Evolutionary conservation across 441 rosid species (phyloP).

Genomic region (Theobroma grandiflorum): DNA sequence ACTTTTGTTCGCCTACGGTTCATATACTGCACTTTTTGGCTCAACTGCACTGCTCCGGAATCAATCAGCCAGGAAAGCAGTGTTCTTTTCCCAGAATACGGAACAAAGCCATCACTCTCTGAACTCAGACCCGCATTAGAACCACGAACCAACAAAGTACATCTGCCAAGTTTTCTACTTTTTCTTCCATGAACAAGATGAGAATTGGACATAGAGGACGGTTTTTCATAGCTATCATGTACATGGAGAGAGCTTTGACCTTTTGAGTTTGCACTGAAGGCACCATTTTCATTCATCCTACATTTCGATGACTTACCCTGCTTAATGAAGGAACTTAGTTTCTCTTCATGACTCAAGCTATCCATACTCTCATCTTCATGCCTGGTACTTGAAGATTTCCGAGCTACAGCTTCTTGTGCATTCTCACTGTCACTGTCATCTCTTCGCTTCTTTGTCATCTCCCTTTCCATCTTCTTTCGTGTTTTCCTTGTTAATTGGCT

Average conservation of each 20-base stretch:
- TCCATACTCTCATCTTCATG: slow-evolving; percentile 67
- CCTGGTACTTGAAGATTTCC: slow-evolving; percentile 49
- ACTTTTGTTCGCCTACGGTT: slow-evolving; percentile 71
- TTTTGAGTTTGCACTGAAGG: slow-evolving; percentile 43
- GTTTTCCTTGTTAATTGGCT: slow-evolving; percentile 90
- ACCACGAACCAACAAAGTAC: slow-evolving; percentile 84
- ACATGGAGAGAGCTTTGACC: slow-evolving; percentile 46
- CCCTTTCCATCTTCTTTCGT: slow-evolving; percentile 74
- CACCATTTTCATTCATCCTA: slow-evolving; percentile 45
- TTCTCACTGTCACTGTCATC: slow-evolving; percentile 55
- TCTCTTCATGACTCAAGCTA: slow-evolving; percentile 74
- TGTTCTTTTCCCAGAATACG: slow-evolving; percentile 84
- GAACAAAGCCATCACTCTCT: slow-evolving; percentile 79
- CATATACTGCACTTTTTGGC: slow-evolving; percentile 95
- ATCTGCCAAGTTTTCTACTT: slow-evolving; percentile 83
- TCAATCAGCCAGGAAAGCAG: slow-evolving; percentile 94
- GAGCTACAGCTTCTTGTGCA: slow-evolving; percentile 48
- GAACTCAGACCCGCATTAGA: slow-evolving; percentile 65
- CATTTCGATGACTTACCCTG: slow-evolving; percentile 60
- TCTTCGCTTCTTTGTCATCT: slow-evolving; percentile 74
- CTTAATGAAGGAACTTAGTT: slow-evolving; percentile 70
- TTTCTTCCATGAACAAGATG: slow-evolving; percentile 68
- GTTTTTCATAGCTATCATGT: slow-evolving; percentile 46
- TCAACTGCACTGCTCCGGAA: slow-evolving; percentile 77
- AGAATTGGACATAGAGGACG: slow-evolving; percentile 50